phyloP scores from a whole-genome alignment of 2,329 filamentous ascomycete species.

The Neoscytalidium dimidiatum region DNA sequence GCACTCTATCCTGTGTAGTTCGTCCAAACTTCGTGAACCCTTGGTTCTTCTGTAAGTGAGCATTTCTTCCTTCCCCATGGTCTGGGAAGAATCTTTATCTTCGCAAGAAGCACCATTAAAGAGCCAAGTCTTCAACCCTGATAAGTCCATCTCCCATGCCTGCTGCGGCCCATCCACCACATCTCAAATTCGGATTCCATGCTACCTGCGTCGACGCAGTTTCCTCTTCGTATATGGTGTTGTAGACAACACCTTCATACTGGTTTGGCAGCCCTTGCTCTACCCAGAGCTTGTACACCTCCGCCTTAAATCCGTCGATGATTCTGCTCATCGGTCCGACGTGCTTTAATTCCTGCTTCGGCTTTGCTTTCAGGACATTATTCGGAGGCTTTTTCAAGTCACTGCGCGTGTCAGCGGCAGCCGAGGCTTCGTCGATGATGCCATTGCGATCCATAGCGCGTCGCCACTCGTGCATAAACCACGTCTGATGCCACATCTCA shows the following conservation, averaged over 20 bases:
- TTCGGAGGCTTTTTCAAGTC: not conserved
- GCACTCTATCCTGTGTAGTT: too few relatives aligned
- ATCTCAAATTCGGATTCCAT: conserved; percentile 55
- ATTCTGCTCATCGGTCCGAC: conserved; percentile 37
- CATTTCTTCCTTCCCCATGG: too few relatives aligned
- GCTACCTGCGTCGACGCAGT: conserved; percentile 46
- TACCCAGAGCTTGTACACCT: conserved; percentile 28
- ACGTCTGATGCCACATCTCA: conserved; percentile 55
- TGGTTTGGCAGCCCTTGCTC: conserved; percentile 23
- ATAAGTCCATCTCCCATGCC: conserved; percentile 51
- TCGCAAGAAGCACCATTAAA: not conserved
- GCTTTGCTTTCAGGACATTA: not conserved
- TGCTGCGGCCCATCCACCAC: conserved; percentile 53
- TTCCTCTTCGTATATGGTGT: conserved; percentile 49
- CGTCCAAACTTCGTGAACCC: too few relatives aligned
- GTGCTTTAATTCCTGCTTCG: not conserved
- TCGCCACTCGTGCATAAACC: conserved; percentile 62
- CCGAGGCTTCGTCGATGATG: not conserved
- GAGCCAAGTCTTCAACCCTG: conserved; percentile 50
- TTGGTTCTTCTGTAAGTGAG: too few relatives aligned
- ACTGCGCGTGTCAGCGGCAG: conserved; percentile 2
- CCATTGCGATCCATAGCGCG: conserved; percentile 19
- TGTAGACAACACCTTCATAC: conserved; percentile 33
- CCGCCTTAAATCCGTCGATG: conserved; percentile 44
- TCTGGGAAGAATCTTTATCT: too few relatives aligned